Conservation (phyloP, 140 eudicot genomes). For the Stevia rebaudiana region DNA sequence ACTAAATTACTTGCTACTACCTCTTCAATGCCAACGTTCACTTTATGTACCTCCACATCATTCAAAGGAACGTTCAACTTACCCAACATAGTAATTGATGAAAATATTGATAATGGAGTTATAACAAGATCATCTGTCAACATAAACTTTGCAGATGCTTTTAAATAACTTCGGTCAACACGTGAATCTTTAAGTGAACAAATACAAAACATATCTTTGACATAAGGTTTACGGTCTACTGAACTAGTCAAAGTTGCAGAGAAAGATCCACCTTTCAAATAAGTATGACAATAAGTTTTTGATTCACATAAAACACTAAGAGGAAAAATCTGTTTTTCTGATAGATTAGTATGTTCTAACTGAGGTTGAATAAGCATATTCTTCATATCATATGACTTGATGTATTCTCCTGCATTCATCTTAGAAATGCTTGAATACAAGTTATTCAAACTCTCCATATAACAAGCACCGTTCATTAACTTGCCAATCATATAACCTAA, state of each 20-base stretch:
- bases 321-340: constrained; percentile 10
- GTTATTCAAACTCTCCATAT: constrained; percentile 7
- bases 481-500: constrained; percentile 6
- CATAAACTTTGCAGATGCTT: constrained; percentile 11
- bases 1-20: not conserved
- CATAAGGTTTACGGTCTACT: not conserved
- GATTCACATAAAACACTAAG: not conserved
- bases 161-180: not conserved
- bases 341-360: not conserved
- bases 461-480: not conserved
- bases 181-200: not conserved
- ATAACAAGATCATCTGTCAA: constrained; percentile 20
- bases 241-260: not conserved
- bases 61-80: constrained; percentile 9
- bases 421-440: constrained; percentile 16
- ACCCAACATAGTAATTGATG: not conserved
- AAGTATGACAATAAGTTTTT: not conserved
- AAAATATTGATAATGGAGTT: not conserved
- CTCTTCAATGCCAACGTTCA: not conserved
- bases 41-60: constrained; percentile 14
- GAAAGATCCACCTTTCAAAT: not conserved
- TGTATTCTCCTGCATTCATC: constrained; percentile 6
- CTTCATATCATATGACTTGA: constrained; percentile 10
- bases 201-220: not conserved
- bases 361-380: constrained; percentile 14